A percentile compares a stretch with the other conserved stretches of the same genome.
Evolutionary conservation across 1,284 basidiomycete species (phyloP).

Genomic region (Pyrrhoderma lamaoense): DNA sequence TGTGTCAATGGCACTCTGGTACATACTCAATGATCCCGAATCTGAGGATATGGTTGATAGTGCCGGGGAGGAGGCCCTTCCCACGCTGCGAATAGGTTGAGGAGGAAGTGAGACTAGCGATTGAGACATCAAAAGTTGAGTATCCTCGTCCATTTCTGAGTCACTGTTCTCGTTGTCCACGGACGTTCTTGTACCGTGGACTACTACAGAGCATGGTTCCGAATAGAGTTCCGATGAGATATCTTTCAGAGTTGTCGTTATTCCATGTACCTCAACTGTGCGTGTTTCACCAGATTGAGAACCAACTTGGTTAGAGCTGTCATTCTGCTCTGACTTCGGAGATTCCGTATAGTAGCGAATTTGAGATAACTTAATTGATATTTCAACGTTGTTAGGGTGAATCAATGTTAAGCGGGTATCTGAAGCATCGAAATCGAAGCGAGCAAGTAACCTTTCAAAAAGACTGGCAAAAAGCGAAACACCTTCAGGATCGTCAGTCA

Average conservation of each 20-base stretch:
- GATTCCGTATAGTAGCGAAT: slow-evolving; percentile 49
- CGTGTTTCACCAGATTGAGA: slow-evolving; percentile 32
- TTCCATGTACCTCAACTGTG: slow-evolving; percentile 43
- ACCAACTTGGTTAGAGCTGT: slow-evolving; percentile 10
- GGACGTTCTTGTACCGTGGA: not conserved
- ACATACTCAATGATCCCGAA: slow-evolving; percentile 52
- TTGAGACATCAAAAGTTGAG: slow-evolving; percentile 64
- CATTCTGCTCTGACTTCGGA: slow-evolving; percentile 13
- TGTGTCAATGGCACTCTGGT: slow-evolving; percentile 65
- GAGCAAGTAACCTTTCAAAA: slow-evolving; percentile 75
- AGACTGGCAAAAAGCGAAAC: slow-evolving; percentile 81
- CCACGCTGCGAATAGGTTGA: slow-evolving; percentile 22
- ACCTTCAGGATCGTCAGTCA: slow-evolving; percentile 29
- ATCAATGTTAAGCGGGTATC: slow-evolving; percentile 64
- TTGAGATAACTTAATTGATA: slow-evolving; percentile 52
- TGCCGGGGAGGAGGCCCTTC: slow-evolving; percentile 38
- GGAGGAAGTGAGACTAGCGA: slow-evolving; percentile 53
- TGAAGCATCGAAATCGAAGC: slow-evolving; percentile 71
- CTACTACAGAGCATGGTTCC: not conserved
- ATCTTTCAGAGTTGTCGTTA: slow-evolving; percentile 38
- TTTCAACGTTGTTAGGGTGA: slow-evolving; percentile 51
- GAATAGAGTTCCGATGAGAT: slow-evolving; percentile 18
- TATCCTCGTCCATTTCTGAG: slow-evolving; percentile 53
- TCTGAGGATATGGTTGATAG: slow-evolving; percentile 30
- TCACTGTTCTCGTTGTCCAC: slow-evolving; percentile 18